These are phyloP conservation scores for Candida silvatica DNA, from an alignment of 805 yeast genomes.

Conservation along the genomic window DNA sequence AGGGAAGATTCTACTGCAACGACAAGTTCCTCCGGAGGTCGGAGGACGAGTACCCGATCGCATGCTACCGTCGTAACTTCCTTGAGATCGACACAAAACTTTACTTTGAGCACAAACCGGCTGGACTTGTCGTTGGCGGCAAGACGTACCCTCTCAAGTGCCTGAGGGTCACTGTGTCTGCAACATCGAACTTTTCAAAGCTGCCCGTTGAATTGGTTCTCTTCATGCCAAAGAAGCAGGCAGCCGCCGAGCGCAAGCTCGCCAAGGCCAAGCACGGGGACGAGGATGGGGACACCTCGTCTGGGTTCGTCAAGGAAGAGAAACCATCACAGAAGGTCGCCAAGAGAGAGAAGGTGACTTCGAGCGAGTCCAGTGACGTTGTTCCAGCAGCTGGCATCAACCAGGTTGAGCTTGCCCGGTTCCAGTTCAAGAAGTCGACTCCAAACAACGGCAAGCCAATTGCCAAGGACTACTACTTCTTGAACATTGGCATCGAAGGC, in stretches of 20 bases:
- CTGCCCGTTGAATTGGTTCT: neutral
- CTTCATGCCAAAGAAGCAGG: neutral
- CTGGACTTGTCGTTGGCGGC: neutral
- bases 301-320: neutral
- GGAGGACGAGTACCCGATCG: conserved; percentile 8
- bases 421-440: conserved; percentile 43
- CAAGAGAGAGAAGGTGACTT: no score
- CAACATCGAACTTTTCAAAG: neutral
- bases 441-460: conserved; percentile 42
- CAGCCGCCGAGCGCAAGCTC: neutral
- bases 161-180: neutral
- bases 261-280: neutral
- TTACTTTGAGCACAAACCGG: conserved; percentile 7
- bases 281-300: no score
- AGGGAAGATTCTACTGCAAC: conserved; percentile 15
- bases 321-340: neutral
- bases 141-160: neutral
- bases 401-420: conserved; percentile 13
- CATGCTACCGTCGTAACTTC: conserved; percentile 17
- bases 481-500: neutral
- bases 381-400: no score
- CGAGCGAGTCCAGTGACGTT: no score
- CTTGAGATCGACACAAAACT: conserved; percentile 6
- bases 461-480: conserved; percentile 35
- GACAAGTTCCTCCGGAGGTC: conserved; percentile 5